phyloP scores from a whole-genome alignment of 495 filamentous ascomycete genomes.

The Lichina pygmaea region DNA sequence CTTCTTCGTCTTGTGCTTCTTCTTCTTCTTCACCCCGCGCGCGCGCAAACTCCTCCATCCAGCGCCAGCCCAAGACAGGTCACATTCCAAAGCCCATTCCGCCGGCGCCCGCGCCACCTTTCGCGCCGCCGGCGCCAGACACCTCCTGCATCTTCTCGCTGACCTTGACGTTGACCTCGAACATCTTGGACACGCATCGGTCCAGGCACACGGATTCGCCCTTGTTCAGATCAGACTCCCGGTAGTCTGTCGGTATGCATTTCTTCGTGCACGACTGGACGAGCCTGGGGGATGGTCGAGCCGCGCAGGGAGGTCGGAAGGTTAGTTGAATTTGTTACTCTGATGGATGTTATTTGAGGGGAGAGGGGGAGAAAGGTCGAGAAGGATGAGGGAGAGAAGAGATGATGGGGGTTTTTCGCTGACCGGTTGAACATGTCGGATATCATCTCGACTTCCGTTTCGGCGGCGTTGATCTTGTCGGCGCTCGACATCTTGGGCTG shows the following conservation, averaged over 20 bases:
- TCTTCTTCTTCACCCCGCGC: no score
- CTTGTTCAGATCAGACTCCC: conserved; percentile 88
- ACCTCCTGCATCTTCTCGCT: conserved; percentile 54
- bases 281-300: neutral
- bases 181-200: conserved; percentile 90
- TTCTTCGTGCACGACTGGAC: conserved; percentile 42
- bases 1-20: no score
- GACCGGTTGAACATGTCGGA: conserved; percentile 94
- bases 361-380: neutral
- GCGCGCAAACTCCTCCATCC: no score
- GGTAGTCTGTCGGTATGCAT: conserved; percentile 74
- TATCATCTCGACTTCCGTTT: conserved; percentile 82
- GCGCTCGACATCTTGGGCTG: conserved; percentile 69
- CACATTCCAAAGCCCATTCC: conserved; percentile 26
- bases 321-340: neutral
- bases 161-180: conserved; percentile 92
- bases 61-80: no score
- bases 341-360: neutral
- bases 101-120: conserved; percentile 13
- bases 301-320: neutral
- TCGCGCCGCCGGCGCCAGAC: conserved; percentile 17
- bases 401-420: neutral
- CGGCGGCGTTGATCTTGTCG: conserved; percentile 82
- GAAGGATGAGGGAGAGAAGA: neutral
- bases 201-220: conserved; percentile 95